Base-by-base conservation (phyloP, 176 grass and related monocot genomes). In the Alopecurus myosuroides region DNA sequence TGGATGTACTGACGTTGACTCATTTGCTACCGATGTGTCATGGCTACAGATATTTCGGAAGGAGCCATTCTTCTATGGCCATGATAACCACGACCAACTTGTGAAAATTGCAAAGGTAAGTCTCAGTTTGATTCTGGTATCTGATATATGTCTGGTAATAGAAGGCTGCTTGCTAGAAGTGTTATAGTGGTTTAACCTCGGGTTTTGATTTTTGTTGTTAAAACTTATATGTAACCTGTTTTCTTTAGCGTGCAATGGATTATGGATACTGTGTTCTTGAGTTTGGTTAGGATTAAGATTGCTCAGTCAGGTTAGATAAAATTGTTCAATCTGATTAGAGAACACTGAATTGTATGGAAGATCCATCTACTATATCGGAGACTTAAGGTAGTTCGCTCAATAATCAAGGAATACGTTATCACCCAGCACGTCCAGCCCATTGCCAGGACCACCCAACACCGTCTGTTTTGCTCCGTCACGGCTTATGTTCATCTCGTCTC, bases 11-110 rank as follows among this genome's bases (percentile, higher is more conserved):
- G 64, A 52, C 39, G 36, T 75, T 36, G 36, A 85, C 74, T 83
- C 40, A 78, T 58, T 70, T 70, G 13, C 81, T 61, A 28, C n/a
- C 42, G 64, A n/a, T 79, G 29, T 87, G 58, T 77, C 33, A 51
- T 95, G 74, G 37, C 81, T 88, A 60, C 81, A 99, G 97, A 97
- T 99, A 88, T 99, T 99, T 86, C 97, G 97, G 74, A 99, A 99
- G 90, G 97, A 99, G 52, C 97, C 97, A 22, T 99, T 99, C 82
- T 99, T 99, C 90, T 96, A 99, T 92, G 97, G 97, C 7, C 92
- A 96, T 78, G 97, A 99, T 70, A 99, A 99, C 83, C 97, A 94
- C 53, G 97, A 99, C 66, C 97, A 99, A 33, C 97, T 99, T 77
- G 94, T 99, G 31, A 99, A 97, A 86, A 99, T 99, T 79, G 94